Evolutionary conservation across 2,329 filamentous ascomycete genomes (phyloP), one percentile per base, ranked within the genome.

Genomic region (Ophiostoma novo-ulmi): DNA sequence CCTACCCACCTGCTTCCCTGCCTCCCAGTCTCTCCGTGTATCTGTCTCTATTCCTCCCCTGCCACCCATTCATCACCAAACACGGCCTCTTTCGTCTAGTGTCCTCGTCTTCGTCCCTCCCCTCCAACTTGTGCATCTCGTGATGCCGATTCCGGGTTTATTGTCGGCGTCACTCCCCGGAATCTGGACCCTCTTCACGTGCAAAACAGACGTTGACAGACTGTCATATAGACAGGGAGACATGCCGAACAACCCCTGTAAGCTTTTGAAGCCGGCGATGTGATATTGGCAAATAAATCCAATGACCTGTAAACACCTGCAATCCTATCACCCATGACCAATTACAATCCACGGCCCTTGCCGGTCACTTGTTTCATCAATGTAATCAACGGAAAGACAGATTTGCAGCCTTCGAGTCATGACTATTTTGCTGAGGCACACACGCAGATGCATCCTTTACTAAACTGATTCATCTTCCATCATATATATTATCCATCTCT

Each of bases 141-240:
- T 58, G 52, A 58, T 58, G 52, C 52, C 52, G 52, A 58, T 58
- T 22, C 52, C 52, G 52, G 52, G 52, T 58, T 22, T 58, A 58
- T 58, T 58, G 52, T 58, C 52, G 52, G 52, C 52, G 52, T 17
- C n/a, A 58, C 26, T 58, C 52, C 52, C 52, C 52, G 26, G 52
- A 58, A 26, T 48, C 44, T 48, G 44, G 44, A 48, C 17, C n/a
- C 44, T 20, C 20, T 17, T 48, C 17, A n/a, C 38, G 10, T 48
- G 6, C 17, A n/a, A n/a, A 48, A 20, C 7, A 48, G 17, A 20
- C 44, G 44, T 48, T 48, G n/a, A n/a, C 44, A 48, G 17, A 48
- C 44, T 7, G 17, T 11, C 44, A 48, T 48, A 48, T n/a, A 20
- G 44, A 48, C 44, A 48, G 44, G 17, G 44, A 48, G 38, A 13